Evolutionary conservation across 208 protist species (phyloP), one percentile per base, ranked within the genome.

Genomic region (Trypanosomatidae sp.): DNA sequence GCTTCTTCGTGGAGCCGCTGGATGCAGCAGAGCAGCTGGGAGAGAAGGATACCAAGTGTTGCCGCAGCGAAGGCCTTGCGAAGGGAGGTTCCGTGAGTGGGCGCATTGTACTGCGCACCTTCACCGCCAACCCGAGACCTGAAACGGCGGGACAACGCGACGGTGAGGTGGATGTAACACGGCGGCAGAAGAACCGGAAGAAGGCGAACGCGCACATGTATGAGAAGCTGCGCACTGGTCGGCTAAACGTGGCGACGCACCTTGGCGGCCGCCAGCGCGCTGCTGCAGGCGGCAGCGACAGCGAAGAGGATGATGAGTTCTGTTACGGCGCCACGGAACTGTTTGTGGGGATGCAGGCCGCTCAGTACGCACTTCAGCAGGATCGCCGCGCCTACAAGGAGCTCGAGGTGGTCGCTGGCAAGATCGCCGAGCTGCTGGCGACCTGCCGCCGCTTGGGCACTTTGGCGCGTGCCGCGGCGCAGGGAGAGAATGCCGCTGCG

Each of bases 341-440:
- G 72, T 95, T 97, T 59, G 88, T 89, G 50, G 92, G 92, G 0
- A 92, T 91, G 84, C 76, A 73, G 36, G 87, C 91, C 55, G 90
- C 87, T 3, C 82, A 91, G 75, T 69, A 76, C 43, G 66, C 79
- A 13, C 67, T 95, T 28, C 79, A 88, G 69, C 77, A 81, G 6
- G 88, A 83, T 43, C 64, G 72, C 47, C 79, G 85, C 19, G 82
- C 80, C 30, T 74, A 88, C 72, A 82, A 84, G 60, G 91, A 94
- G 77, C 74, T 94, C 3, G 62, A 81, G 58, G 82, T 86, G 44
- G 91, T 97, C 10, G 81, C 91, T 39, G 69, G 81, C 50, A 90
- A 84, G 65, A 92, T 97, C 60, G 84, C 77, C 2, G 74, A 81
- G 30, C 76, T 97, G 36, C 59, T 96, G 28, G 70, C 69, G 33